Evolutionary conservation across 495 filamentous ascomycete species (phyloP), one percentile per base, ranked within the genome.

Genomic region (Eremomyces bilateralis): DNA sequence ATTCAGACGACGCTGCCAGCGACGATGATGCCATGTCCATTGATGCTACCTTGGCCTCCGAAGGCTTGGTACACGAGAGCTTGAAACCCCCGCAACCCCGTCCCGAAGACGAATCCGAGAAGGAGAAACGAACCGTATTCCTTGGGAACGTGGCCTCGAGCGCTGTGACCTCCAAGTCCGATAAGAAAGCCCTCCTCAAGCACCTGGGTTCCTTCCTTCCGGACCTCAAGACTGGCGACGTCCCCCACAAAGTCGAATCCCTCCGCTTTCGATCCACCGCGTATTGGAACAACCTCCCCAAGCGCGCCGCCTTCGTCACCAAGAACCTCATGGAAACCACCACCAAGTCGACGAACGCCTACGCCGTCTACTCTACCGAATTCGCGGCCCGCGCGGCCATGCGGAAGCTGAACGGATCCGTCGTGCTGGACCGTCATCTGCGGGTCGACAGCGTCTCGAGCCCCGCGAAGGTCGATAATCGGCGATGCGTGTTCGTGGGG

Each of bases 401-500:
- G 16, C 64, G 67, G 38, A 61, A 63, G 12, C 64, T 99, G 17
- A 99, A 95, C 42, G 90, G 83, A 15, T 74, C 70, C 1, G 57
- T 80, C 1, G 64, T 95, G 4, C 65, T 95, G 21, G 78, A 81
- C 44, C 73, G 90, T 8, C 90, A 99, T 55, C 56, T 99, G 40
- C 67, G 82, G 4, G 90, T 83, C 13, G 88, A 99, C 53, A 74
- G 66, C 29, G 69, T 95, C 28, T 80, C 88, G 0, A 85, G 93
- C 56, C 90, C 90, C 0, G 63, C 76, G 1, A 64, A 73, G 18
- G 67, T 72, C 17, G 85, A 92, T 46, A 66, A 91, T 48, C 69
- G 75, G 31, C 71, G 82, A 34, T 99, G 90, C 55, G 76, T 99
- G 3, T 99, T 95, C 47, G 79, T 99, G 10, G 90, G 90, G 6